Evolutionary conservation across 805 yeast species (phyloP).

Genomic region (Candida stauntonica): DNA sequence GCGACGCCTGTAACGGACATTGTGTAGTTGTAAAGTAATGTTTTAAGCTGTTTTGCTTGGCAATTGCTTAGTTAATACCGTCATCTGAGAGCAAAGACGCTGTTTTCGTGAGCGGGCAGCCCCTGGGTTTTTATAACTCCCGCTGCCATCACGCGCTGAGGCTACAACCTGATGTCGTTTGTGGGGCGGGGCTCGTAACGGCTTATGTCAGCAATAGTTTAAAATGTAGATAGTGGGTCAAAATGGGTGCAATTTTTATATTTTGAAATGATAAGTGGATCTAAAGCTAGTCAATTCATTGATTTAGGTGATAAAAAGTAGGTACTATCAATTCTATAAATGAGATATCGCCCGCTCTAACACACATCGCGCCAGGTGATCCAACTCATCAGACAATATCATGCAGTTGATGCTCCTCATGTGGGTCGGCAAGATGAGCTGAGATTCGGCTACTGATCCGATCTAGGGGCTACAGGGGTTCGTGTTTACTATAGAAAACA

Average conservation of each 20-base stretch:
- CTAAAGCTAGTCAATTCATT: not conserved
- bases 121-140: not conserved
- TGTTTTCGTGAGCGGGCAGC: not conserved
- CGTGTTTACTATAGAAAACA: too few species aligned
- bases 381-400: not conserved
- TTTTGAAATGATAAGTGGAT: not conserved
- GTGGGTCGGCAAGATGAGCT: not conserved
- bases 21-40: not conserved
- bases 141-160: not conserved
- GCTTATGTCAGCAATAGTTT: not conserved
- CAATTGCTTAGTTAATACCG: not conserved
- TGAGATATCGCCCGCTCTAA: too few species aligned
- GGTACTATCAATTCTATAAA: not conserved
- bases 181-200: not conserved
- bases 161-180: not conserved
- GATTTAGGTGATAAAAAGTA: too few species aligned
- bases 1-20: slow-evolving; percentile 39
- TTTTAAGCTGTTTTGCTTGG: not conserved
- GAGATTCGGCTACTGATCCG: too few species aligned
- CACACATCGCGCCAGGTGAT: not conserved
- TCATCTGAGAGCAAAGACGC: too few species aligned
- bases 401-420: not conserved
- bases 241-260: too few species aligned
- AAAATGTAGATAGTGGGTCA: too few species aligned
- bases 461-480: too few species aligned